Evolutionary conservation across 306 rosid species (phyloP).

Genomic region (Quercus engelmannii): DNA sequence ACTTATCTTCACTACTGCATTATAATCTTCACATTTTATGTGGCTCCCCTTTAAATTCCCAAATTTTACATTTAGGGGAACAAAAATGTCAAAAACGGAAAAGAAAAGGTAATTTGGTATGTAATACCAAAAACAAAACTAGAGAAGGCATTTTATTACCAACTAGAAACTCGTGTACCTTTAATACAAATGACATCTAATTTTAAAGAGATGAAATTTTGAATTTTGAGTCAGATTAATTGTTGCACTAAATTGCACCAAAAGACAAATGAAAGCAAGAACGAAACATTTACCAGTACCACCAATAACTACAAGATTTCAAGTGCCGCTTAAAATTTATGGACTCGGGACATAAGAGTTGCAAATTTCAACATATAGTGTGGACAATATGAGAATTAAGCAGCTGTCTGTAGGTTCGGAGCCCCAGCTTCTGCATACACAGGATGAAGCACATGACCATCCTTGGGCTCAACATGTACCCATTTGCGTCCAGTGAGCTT

Average conservation of each 20-base stretch:
- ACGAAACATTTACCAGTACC: background rate
- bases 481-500: conserved; percentile 79
- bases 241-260: background rate
- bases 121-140: no score
- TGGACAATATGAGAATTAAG: conserved; percentile 15
- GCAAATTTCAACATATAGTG: conserved; percentile 2
- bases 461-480: conserved; percentile 81
- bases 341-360: background rate
- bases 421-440: conserved; percentile 43
- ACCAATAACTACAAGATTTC: background rate
- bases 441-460: conserved; percentile 87
- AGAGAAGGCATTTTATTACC: no score
- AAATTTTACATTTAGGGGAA: no score
- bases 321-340: background rate
- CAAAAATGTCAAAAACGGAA: no score
- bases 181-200: no score
- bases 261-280: background rate
- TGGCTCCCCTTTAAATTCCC: no score
- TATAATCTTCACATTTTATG: no score
- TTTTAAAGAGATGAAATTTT: background rate
- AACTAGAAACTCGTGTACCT: no score
- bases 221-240: background rate
- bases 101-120: no score
- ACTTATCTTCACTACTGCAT: no score
- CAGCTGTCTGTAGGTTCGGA: conserved; percentile 29